A percentile compares a stretch with the other conserved stretches of the same genome.
These are phyloP conservation scores for Chlamydomonas applanata DNA, from an alignment of 139 green algal genomes.

Conservation along the genomic window DNA sequence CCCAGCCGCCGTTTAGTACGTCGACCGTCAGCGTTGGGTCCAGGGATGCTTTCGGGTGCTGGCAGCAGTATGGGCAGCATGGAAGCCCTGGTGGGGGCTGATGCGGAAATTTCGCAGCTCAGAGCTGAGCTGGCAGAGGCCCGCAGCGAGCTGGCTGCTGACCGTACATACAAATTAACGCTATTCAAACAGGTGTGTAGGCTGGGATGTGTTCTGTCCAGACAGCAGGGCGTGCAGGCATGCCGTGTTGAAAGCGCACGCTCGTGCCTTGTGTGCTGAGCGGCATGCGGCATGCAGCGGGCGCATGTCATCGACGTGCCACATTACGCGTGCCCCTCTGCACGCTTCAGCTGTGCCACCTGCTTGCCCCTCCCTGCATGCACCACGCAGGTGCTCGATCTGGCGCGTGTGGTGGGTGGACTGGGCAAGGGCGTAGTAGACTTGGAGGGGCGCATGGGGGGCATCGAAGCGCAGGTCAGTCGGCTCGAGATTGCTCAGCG, in stretches of 20 bases:
- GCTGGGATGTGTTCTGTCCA: not conserved
- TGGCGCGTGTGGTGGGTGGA: not conserved
- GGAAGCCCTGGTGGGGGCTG: no score
- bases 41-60: no score
- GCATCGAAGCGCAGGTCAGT: not conserved
- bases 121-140: not conserved
- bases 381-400: not conserved
- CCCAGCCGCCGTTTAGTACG: no score
- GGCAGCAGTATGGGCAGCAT: no score
- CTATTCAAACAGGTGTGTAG: conserved; percentile 5
- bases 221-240: no score
- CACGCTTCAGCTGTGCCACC: no score
- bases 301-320: no score
- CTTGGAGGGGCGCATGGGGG: not conserved
- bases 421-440: not conserved
- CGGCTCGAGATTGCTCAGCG: not conserved
- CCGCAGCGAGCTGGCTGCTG: not conserved
- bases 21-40: no score
- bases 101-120: not conserved
- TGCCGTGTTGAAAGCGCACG: no score
- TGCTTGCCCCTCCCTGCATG: not conserved
- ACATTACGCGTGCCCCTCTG: no score
- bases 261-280: not conserved
- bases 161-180: not conserved
- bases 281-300: not conserved